A percentile compares a stretch with the other conserved stretches of the same genome.
Evolutionary conservation across 177 flowering plant genomes (phyloP).

Genomic region (Vitis hybrid): DNA sequence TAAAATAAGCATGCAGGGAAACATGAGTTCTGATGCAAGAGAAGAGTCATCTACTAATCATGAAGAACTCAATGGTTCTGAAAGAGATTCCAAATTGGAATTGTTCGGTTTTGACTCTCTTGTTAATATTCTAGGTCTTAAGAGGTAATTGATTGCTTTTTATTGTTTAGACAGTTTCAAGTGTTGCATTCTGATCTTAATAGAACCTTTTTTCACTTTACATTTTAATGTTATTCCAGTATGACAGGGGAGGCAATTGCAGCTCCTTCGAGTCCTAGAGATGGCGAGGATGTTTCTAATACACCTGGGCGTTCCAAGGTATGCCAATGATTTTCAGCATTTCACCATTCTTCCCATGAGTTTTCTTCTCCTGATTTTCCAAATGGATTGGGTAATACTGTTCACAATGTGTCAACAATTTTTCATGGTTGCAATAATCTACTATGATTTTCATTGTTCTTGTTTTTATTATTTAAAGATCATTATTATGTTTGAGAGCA

Average conservation of each 20-base stretch:
- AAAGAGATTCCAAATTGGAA: slow-evolving; percentile 78
- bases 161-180: not conserved
- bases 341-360: not conserved
- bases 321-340: slow-evolving; percentile 12
- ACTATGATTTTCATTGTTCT: too few relatives aligned
- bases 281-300: slow-evolving; percentile 78
- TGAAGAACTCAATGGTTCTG: slow-evolving; percentile 41
- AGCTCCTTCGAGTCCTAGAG: slow-evolving; percentile 87
- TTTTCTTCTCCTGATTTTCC: not conserved
- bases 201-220: not conserved
- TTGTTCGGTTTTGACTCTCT: slow-evolving; percentile 98
- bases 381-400: not conserved
- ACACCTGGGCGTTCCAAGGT: slow-evolving; percentile 77
- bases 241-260: slow-evolving; percentile 89
- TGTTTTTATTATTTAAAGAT: too few relatives aligned
- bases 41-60: slow-evolving; percentile 40
- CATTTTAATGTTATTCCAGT: slow-evolving; percentile 38
- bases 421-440: too few relatives aligned
- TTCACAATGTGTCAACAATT: too few relatives aligned
- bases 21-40: slow-evolving; percentile 29
- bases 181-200: not conserved
- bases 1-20: slow-evolving; percentile 32
- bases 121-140: slow-evolving; percentile 91
- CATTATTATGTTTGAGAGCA: too few relatives aligned
- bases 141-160: slow-evolving; percentile 50